Base-by-base conservation (phyloP, 768 basidiomycete species). In the Hortiboletus campestris region DNA sequence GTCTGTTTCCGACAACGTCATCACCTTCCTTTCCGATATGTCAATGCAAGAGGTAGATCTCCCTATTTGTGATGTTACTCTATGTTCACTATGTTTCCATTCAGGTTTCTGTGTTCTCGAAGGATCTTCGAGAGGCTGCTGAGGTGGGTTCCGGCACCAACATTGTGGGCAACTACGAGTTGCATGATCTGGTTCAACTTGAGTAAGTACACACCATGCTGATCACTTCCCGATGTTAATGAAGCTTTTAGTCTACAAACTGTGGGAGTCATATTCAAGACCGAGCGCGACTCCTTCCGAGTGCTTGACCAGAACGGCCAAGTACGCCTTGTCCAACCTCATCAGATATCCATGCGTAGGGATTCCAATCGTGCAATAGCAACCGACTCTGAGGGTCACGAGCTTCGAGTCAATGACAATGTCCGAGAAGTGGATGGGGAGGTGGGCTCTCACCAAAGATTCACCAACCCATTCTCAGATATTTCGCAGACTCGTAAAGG, bases 1-100 rank as follows among this genome's bases (percentile, higher is more conserved):
- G 22, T 88, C 93, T 20, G 88, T 95, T 19, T 79, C 88, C 5
- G 91, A 92, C 64, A 92, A 94, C 49, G 84, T 94, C 25, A 91
- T 98, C 16, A 98, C 96, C 1, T 94, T 98, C 76, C 74, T 97
- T 62, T 96, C 93, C n/a, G 97, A 98, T 69, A 91, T 98, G 85
- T 89, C 90, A 3, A 86, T 94, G 84, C 89, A 93, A 64, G 96
- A 98, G 84, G 94, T 92, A 56, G 47, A 74, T 62, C 11, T 1
- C n/a, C 43, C 4, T 49, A 12, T 22, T 52, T 35, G 22, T 22
- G 29, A 3, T 22, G 36, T 28, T 25, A n/a, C 19, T 25, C 4
- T 28, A 34, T 51, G 45, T 46, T 59, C 51, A 63, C 55, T 39
- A 45, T 46, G 17, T 31, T 25, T 49, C 28, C 22, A 44, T 36